Evolutionary conservation across 257 asterid genomes (phyloP).

Genomic region (Ligustrum vulgare): DNA sequence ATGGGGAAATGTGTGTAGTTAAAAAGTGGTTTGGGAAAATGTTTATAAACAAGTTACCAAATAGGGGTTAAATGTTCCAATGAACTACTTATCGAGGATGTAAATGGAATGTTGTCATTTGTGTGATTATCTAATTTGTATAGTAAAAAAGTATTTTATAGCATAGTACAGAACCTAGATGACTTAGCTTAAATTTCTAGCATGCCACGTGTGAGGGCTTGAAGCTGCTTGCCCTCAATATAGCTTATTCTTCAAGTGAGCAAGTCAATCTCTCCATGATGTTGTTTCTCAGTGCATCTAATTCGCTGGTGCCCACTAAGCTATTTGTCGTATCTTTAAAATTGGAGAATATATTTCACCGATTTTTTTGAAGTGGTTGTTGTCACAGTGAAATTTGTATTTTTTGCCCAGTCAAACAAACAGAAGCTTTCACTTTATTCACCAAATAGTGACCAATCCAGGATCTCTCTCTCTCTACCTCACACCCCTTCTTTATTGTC

Average conservation of each 20-base stretch:
- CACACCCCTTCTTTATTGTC: not conserved
- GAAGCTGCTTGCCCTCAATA: not conserved
- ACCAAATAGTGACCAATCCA: not conserved
- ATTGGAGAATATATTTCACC: not conserved
- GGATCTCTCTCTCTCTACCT: not conserved
- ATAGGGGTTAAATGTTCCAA: not conserved
- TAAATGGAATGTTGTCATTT: not conserved
- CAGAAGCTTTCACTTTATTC: not conserved
- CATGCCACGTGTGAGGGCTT: not conserved
- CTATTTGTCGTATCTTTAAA: not conserved
- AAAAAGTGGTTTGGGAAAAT: too few relatives aligned
- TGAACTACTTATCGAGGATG: not conserved
- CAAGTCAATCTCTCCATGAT: not conserved
- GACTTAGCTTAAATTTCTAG: not conserved
- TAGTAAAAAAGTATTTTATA: not conserved
- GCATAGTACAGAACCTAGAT: not conserved
- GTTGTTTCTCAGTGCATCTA: slow-evolving; percentile 30
- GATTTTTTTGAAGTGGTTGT: not conserved
- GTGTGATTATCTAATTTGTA: not conserved
- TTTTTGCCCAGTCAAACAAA: not conserved
- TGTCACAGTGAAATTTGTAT: not conserved
- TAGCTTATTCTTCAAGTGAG: not conserved
- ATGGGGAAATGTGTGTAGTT: too few relatives aligned
- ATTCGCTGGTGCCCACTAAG: slow-evolving; percentile 25
- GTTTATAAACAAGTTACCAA: too few relatives aligned